Evolutionary conservation across 2,329 filamentous ascomycete genomes (phyloP).

Genomic region (Sphaerulina populicola): DNA sequence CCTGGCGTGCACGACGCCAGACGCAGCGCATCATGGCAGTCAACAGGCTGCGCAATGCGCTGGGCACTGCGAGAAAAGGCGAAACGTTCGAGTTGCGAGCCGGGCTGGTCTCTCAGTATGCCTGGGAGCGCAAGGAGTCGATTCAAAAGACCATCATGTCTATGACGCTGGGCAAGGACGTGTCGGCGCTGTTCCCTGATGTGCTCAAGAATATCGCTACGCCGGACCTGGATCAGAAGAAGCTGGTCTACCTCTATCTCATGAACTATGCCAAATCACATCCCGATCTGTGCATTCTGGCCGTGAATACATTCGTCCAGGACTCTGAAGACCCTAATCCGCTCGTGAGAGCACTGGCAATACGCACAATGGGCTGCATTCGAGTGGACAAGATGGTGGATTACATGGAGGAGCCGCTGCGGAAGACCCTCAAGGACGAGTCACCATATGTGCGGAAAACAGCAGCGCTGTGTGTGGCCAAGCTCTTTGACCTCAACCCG

Average conservation of each 20-base stretch:
- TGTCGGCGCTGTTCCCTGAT: constrained; percentile 92
- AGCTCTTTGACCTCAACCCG: constrained; percentile 92
- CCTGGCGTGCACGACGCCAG: background rate
- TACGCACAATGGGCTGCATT: constrained; percentile 97
- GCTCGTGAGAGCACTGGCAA: constrained; percentile 84
- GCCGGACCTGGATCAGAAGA: constrained; percentile 91
- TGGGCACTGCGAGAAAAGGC: constrained; percentile 86
- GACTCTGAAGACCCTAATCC: constrained; percentile 98
- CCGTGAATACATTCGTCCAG: constrained; percentile 98
- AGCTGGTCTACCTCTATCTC: constrained; percentile 94
- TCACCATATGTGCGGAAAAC: constrained; percentile 98
- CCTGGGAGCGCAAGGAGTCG: constrained; percentile 94
- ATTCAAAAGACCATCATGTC: constrained; percentile 99
- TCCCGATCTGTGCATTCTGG: constrained; percentile 94
- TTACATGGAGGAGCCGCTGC: constrained; percentile 96
- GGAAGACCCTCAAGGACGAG: constrained; percentile 93
- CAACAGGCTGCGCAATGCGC: constrained; percentile 89
- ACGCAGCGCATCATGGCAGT: constrained; percentile 62
- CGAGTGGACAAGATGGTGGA: constrained; percentile 99
- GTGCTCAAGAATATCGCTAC: constrained; percentile 99
- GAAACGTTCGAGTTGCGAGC: constrained; percentile 97
- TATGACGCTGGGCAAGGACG: constrained; percentile 98
- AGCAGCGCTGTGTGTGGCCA: constrained; percentile 93
- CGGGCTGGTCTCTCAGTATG: constrained; percentile 94
- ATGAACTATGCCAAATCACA: constrained; percentile 99